Conservation (phyloP, 2,329 filamentous ascomycete genomes). For the Ceratocystis ficicola region DNA sequence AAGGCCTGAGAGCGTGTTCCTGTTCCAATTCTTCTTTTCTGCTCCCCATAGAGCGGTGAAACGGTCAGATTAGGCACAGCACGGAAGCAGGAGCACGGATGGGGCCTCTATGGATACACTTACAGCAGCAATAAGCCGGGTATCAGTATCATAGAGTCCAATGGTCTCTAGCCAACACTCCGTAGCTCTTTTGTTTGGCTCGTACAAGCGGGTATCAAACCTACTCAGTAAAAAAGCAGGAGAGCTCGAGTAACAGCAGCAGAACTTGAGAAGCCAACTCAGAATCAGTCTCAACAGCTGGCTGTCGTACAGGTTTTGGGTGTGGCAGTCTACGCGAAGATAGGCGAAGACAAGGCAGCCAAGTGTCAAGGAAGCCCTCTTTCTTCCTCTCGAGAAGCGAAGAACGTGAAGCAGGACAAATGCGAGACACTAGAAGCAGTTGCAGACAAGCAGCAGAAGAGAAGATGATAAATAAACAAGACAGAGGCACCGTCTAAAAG, state of each 20-base stretch:
- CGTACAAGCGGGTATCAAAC: neutral
- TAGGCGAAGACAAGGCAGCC: slow-evolving; percentile 17
- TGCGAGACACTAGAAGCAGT: neutral
- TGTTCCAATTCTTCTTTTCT: neutral
- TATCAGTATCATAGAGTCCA: neutral
- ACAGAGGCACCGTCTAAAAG: neutral
- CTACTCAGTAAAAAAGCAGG: neutral
- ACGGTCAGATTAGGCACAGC: neutral
- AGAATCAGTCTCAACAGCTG: neutral
- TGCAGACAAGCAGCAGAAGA: neutral
- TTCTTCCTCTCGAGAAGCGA: neutral
- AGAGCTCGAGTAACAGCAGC: neutral
- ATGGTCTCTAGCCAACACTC: neutral
- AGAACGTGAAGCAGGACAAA: neutral
- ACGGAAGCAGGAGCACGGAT: no score
- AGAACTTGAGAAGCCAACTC: neutral
- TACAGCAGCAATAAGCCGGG: neutral
- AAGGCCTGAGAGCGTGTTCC: neutral
- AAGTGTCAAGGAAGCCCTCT: neutral
- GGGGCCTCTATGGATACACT: neutral
- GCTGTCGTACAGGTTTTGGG: slow-evolving; percentile 14
- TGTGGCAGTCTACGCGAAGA: slow-evolving; percentile 20
- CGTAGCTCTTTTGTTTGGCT: neutral
- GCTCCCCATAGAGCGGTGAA: neutral
- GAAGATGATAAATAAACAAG: slow-evolving; percentile 8